Base-by-base conservation (phyloP, 306 rosid species). In the Styphnolobium japonicum region DNA sequence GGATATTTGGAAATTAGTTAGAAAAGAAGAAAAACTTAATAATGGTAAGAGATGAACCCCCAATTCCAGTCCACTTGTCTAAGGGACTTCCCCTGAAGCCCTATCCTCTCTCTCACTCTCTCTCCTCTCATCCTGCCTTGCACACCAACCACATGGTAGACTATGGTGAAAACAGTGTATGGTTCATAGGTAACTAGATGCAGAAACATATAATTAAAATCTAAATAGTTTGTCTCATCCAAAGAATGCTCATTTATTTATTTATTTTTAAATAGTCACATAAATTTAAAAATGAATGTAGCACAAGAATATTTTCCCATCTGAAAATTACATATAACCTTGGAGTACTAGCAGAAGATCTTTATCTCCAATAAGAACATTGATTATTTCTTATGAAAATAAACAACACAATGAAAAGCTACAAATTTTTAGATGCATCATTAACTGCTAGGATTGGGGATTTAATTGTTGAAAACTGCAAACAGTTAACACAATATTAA, bases 1-100 rank as follows among this genome's bases (percentile, higher is more conserved):
- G 37, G 75, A 84, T 21, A 73, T 68, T 71, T 63, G 80, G 25
- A 65, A 80, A 42, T 71, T 49, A 55, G 40, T 61, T 18, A 53
- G 79, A 23, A 56, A 43, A 18, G 12, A 57, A 40, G 7, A 68
- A 45, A 27, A 18, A 21, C 33, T 14, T 21, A 1, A 15, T 56
- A 61, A 18, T 2, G 52, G n/a, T 12, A 46, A 7, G 12, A 11
- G 49, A 48, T 48, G 55, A 49, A 16, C 3, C 22, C 45, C 45
- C 12, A 8, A 39, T 39, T 39, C 11, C 12, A 39, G 45, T 37
- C 42, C 8, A 6, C 42, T 37, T 37, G 42, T 37, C 42, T 7
- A 37, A 37, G 42, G 42, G 11, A 39, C 10, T 39, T 39, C 45
- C 45, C 45, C 45, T 39, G 42, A 11, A 39, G 12, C 14, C 45